Conservation (phyloP, 2,329 filamentous ascomycete genomes). For the Chaetothyriales sp. region DNA sequence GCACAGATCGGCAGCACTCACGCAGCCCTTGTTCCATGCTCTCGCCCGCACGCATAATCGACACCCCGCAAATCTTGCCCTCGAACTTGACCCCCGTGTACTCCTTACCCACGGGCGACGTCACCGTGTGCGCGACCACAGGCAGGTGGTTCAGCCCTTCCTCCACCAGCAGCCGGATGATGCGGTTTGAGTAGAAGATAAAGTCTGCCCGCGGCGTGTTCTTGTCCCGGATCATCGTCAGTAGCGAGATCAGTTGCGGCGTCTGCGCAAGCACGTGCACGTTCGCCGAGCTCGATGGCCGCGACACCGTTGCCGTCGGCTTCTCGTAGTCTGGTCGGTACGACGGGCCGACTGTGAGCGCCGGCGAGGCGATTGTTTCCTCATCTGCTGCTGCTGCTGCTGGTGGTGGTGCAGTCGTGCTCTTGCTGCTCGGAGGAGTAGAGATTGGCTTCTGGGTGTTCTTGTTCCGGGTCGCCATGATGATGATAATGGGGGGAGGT, state of each 20-base stretch:
- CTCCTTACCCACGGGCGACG: slow-evolving; percentile 72
- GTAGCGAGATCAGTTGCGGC: slow-evolving; percentile 86
- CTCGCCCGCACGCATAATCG: slow-evolving; percentile 95
- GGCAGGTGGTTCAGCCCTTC: slow-evolving; percentile 95
- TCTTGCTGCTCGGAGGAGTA: too few species aligned
- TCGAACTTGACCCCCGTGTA: slow-evolving; percentile 91
- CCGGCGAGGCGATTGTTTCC: slow-evolving; percentile 25
- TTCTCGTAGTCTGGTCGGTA: slow-evolving; percentile 65
- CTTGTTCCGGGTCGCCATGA: too few species aligned
- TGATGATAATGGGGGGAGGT: too few species aligned
- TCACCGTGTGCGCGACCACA: slow-evolving; percentile 74
- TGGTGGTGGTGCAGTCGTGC: too few species aligned
- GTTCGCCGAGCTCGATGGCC: slow-evolving; percentile 64
- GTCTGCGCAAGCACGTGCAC: slow-evolving; percentile 84
- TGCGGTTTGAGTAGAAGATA: slow-evolving; percentile 97
- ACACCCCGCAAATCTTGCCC: slow-evolving; percentile 96
- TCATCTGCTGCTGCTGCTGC: background rate
- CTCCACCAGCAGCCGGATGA: slow-evolving; percentile 90
- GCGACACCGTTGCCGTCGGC: slow-evolving; percentile 78
- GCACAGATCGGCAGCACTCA: slow-evolving; percentile 92
- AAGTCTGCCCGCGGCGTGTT: slow-evolving; percentile 86
- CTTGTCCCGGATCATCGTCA: slow-evolving; percentile 93
- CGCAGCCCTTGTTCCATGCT: slow-evolving; percentile 95
- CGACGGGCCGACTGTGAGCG: slow-evolving; percentile 53
- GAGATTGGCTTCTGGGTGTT: too few species aligned